These are phyloP conservation scores for Diversispora eburnea DNA, from an alignment of 192 early-diverging fungal genomes.

Conservation along the genomic window DNA sequence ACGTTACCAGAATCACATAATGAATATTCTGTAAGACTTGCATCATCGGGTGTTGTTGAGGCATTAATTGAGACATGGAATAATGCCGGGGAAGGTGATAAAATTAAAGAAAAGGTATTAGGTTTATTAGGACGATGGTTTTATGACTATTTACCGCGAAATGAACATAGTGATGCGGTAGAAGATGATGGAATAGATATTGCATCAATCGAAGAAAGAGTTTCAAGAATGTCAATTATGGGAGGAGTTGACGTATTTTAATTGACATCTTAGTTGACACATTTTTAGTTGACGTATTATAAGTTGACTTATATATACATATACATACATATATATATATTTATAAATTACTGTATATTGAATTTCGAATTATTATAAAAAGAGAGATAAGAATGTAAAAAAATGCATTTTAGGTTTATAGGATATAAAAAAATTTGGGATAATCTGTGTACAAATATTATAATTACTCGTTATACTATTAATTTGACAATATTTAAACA, in stretches of 20 bases:
- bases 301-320: too few species aligned
- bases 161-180: background rate
- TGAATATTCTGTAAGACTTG: constrained; percentile 12
- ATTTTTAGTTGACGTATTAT: too few species aligned
- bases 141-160: constrained; percentile 3
- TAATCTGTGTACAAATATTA: too few species aligned
- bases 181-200: constrained; percentile 7
- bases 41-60: background rate
- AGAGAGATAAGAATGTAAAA: too few species aligned
- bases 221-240: constrained; percentile 13
- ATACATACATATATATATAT: too few species aligned
- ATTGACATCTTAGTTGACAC: too few species aligned
- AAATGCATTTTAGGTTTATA: too few species aligned
- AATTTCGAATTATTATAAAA: too few species aligned
- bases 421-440: too few species aligned
- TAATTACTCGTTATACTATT: too few species aligned
- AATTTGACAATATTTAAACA: too few species aligned
- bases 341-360: too few species aligned
- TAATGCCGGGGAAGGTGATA: background rate
- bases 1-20: background rate
- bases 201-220: constrained; percentile 13
- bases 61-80: constrained; percentile 1
- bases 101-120: constrained; percentile 2
- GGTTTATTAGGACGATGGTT: constrained; percentile 17
- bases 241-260: constrained; percentile 16